Evolutionary conservation across 768 basidiomycete genomes (phyloP), one percentile per base, ranked within the genome.

Genomic region (Lentinula edodes): DNA sequence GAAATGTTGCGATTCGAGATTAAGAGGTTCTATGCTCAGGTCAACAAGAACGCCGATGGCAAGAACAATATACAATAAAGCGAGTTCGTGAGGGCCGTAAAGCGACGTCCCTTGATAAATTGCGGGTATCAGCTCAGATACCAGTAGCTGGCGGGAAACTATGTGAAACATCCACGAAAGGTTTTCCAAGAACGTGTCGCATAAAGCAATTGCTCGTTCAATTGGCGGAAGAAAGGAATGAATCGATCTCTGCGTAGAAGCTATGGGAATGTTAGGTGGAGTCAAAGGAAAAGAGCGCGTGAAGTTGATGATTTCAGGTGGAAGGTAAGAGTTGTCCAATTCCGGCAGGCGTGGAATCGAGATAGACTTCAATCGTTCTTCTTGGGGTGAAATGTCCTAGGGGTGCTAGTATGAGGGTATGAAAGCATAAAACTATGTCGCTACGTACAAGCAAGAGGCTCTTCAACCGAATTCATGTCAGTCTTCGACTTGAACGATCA

Each of bases 1-100:
- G 65, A 82, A 83, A 67, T 82, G 80, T 52, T 81, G 81, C 7
- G 80, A 80, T 63, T 83, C 81, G n/a, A 76, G 67, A 64, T 78
- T 81, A 61, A 79, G 81, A 1, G 82, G 77, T 45, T 74, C 73
- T 51, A 80, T 69, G 39, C 73, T 66, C 20, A 80, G 74, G 65
- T 83, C 81, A 2, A 83, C 75, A 15, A 83, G 69, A 8, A 77
- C 77, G 5, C 82, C 82, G 52, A 84, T 74, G 10, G 77, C 80
- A 12, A 83, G 69, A 28, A 80, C 75, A 38, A 79, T 72, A 18
- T 83, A 73, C 61, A 83, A 67, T 48, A 83, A 64, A 15, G 81
- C 77, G 20, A 83, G 74, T 60, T 83, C 82, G 64, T 83, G 82
- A 34, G 80, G 80, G 1, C 80, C 78, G 68, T 79, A 81, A 0